These are phyloP conservation scores for Rickenella mellea DNA, from an alignment of 768 basidiomycete genomes.

Conservation along the genomic window DNA sequence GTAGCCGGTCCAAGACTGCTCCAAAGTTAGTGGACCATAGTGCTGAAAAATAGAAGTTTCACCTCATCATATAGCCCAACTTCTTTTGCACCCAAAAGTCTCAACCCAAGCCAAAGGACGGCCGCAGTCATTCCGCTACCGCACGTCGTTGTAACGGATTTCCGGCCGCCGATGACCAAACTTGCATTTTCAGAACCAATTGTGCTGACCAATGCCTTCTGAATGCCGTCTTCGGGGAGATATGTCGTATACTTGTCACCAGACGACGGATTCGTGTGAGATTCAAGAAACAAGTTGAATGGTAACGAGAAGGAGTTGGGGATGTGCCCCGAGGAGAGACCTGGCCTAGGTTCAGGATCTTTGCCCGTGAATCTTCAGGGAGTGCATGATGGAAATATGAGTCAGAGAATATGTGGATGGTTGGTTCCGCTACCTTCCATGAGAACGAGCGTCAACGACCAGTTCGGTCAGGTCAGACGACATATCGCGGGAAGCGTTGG, in stretches of 20 bases:
- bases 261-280: constrained; percentile 25
- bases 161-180: constrained; percentile 50
- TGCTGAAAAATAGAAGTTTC: constrained; percentile 14
- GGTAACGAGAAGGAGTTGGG: constrained; percentile 80
- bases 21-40: constrained; percentile 2
- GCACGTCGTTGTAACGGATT: constrained; percentile 65
- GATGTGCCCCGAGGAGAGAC: constrained; percentile 86
- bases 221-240: constrained; percentile 48
- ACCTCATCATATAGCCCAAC: constrained; percentile 93
- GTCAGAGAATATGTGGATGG: constrained; percentile 1
- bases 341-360: constrained; percentile 83
- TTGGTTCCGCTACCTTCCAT: constrained; percentile 50
- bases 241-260: constrained; percentile 44
- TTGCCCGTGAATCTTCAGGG: constrained; percentile 60
- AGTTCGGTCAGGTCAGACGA: constrained; percentile 43
- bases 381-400: constrained; percentile 4
- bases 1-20: constrained; percentile 93
- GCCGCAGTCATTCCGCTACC: constrained; percentile 99
- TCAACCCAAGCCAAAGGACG: constrained; percentile 87
- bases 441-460: constrained; percentile 81
- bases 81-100: constrained; percentile 50
- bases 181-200: constrained; percentile 50
- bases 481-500: constrained; percentile 49
- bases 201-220: constrained; percentile 46
- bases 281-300: constrained; percentile 62